These are phyloP conservation scores for Aspergillus fructus DNA, from an alignment of 2,329 filamentous ascomycete genomes.

Conservation along the genomic window DNA sequence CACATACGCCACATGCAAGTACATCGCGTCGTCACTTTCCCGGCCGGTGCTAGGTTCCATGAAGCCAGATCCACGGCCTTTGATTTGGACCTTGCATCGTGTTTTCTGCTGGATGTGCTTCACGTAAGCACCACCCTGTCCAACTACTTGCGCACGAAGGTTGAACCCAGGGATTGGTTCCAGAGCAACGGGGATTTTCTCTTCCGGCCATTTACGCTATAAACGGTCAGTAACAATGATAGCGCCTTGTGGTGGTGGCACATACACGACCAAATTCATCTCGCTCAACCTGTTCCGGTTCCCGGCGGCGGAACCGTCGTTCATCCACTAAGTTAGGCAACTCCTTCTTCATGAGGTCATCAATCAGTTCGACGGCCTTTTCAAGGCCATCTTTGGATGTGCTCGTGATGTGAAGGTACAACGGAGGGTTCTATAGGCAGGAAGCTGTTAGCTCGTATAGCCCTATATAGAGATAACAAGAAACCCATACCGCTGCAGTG, in stretches of 20 bases:
- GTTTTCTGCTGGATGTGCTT: constrained; percentile 98
- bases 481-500: constrained; percentile 73
- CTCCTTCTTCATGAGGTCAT: constrained; percentile 95
- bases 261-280: constrained; percentile 85
- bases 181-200: constrained; percentile 86
- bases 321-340: constrained; percentile 94
- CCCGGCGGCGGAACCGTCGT: constrained; percentile 80
- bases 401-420: constrained; percentile 94
- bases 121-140: constrained; percentile 89
- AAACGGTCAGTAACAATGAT: constrained; percentile 17
- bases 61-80: constrained; percentile 92
- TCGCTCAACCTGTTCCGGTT: constrained; percentile 76
- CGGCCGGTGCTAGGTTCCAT: constrained; percentile 82
- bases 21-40: constrained; percentile 96
- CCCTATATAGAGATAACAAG: too few relatives aligned
- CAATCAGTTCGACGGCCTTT: constrained; percentile 79
- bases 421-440: constrained; percentile 71
- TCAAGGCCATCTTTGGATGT: constrained; percentile 90
- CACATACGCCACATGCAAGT: constrained; percentile 80
- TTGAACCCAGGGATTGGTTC: constrained; percentile 95
- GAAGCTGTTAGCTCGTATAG: not conserved
- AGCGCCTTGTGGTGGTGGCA: not conserved
- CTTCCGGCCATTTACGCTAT: constrained; percentile 97
- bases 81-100: constrained; percentile 94
- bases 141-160: constrained; percentile 91